Base-by-base conservation (phyloP, 1,284 basidiomycete genomes). In the Wallemia hederae region DNA sequence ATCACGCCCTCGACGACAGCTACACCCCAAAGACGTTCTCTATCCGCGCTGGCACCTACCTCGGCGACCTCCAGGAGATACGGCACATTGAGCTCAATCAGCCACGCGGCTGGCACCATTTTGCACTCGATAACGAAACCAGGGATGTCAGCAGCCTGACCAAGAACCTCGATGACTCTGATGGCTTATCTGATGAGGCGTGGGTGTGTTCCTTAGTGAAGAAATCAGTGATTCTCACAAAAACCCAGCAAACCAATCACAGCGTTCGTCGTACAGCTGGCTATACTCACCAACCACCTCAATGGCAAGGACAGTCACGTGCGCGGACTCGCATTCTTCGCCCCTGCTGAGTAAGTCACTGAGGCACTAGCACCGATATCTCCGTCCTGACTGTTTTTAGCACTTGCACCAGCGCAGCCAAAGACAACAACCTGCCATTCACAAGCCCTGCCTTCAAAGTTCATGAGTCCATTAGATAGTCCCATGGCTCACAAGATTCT, bases 221-320 rank as follows among this genome's bases (percentile, higher is more conserved):
- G 17, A 15, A 60, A 31, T 28, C 24, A n/a, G 29, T n/a, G n/a
- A n/a, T n/a, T n/a, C n/a, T 55, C 60, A 17, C 62, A 31, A 58
- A 33, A 28, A 3, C 27, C 27, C 66, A 92, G 89, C 62, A 84
- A 83, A 67, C 82, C 88, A 0, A 78, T 97, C 14, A 80, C 84
- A 64, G 85, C 86, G 1, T 91, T 92, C 69, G 79, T 94, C 14
- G 71, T 99, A 2, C 90, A 97, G 67, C 76, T 98, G 28, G 82
- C 91, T 62, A 80, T 99, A 60, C 75, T 90, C 24, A 82, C 85
- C 24, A 98, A 98, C 68, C 90, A 98, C 68, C 83, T 94, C 77
- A 96, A 92, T 66, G 94, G 94, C 1, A 98, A 98, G 70, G 94
- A 99, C 71, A 98, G 94, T 9, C 94, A 98, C 71, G 84, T 98